Evolutionary conservation across 371 early-diverging fungal species (phyloP).

Genomic region (Mucor plumbeus): DNA sequence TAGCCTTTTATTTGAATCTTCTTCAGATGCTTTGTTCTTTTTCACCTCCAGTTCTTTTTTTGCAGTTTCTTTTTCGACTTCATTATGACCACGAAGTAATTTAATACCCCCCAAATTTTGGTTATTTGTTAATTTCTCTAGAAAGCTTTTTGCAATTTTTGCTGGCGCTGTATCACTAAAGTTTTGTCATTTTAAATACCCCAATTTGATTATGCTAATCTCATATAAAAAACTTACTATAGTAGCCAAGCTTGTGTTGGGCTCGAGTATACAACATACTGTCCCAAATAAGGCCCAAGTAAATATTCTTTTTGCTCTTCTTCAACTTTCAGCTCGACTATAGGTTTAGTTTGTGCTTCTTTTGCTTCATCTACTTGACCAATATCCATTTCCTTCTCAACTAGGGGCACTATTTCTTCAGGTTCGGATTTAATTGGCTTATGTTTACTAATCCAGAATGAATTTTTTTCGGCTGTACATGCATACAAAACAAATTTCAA

Average conservation of each 20-base stretch:
- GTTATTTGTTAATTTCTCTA: constrained; percentile 65
- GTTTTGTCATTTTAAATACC: not conserved
- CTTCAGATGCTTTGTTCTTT: not conserved
- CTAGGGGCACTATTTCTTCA: not conserved
- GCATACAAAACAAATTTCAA: not conserved
- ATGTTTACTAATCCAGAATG: constrained; percentile 29
- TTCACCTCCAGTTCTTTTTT: constrained; percentile 21
- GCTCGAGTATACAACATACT: constrained; percentile 75
- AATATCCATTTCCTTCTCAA: constrained; percentile 14
- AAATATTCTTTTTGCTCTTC: constrained; percentile 71
- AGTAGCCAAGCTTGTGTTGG: constrained; percentile 70
- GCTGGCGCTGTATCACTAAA: constrained; percentile 50
- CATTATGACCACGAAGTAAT: constrained; percentile 76
- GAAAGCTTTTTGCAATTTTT: constrained; percentile 75
- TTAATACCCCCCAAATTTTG: constrained; percentile 72
- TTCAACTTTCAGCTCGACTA: constrained; percentile 32
- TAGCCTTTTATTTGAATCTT: not conserved
- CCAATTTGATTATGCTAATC: not conserved
- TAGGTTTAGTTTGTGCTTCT: not conserved
- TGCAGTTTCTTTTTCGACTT: constrained; percentile 56
- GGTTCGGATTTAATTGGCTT: constrained; percentile 30
- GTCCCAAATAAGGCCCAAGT: constrained; percentile 73
- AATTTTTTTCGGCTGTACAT: not conserved
- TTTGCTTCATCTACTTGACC: constrained; percentile 15
- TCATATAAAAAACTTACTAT: constrained; percentile 38